phyloP scores from a whole-genome alignment of 176 grass and related monocot genomes.

The Poa pratensis region DNA sequence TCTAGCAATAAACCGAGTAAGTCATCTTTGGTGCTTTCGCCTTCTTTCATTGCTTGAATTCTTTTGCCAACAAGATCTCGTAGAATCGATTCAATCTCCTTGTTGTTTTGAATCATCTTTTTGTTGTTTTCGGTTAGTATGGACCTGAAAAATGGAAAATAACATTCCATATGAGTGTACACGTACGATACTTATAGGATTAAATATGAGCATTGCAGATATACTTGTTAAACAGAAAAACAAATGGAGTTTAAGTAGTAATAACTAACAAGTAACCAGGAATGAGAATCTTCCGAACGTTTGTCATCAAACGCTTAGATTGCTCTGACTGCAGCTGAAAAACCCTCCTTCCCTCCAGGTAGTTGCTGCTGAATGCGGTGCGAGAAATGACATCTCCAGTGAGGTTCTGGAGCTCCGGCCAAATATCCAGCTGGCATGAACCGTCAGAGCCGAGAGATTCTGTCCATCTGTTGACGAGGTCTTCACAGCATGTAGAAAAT shows the following conservation, averaged over 20 bases:
- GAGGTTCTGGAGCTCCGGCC: slow-evolving; percentile 62
- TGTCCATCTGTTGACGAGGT: slow-evolving; percentile 55
- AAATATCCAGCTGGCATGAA: slow-evolving; percentile 51
- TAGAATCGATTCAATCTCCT: slow-evolving; percentile 49
- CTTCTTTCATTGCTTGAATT: slow-evolving; percentile 43
- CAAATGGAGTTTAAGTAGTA: background rate
- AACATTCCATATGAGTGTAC: background rate
- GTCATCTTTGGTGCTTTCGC: slow-evolving; percentile 44
- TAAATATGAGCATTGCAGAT: background rate
- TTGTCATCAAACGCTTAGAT: slow-evolving; percentile 20
- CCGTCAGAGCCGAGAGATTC: slow-evolving; percentile 21
- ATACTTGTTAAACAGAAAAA: background rate
- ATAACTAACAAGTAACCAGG: slow-evolving; percentile 59
- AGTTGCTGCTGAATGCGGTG: slow-evolving; percentile 60
- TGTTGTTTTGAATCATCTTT: slow-evolving; percentile 46
- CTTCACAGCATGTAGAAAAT: slow-evolving; percentile 58
- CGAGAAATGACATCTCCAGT: slow-evolving; percentile 68
- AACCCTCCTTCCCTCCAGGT: slow-evolving; percentile 56
- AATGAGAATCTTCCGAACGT: slow-evolving; percentile 29
- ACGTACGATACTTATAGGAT: background rate
- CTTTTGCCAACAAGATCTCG: slow-evolving; percentile 51
- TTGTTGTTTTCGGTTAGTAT: slow-evolving; percentile 57
- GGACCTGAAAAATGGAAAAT: slow-evolving; percentile 28
- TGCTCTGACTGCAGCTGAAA: slow-evolving; percentile 57
- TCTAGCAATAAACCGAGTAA: slow-evolving; percentile 58